Conservation (phyloP, 495 filamentous ascomycete genomes). For the Daldinia grandis region DNA sequence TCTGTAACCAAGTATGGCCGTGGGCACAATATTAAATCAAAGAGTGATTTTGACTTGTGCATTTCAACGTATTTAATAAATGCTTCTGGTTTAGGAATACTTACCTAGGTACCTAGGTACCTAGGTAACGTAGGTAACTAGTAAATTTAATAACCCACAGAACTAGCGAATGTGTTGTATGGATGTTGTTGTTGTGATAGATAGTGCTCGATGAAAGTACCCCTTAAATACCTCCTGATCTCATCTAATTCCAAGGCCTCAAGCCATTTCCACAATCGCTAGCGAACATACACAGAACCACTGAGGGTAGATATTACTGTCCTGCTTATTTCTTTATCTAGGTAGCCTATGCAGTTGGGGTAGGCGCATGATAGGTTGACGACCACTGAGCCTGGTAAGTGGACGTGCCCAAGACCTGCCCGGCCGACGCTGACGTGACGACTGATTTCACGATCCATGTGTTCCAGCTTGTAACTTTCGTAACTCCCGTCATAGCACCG, state of each 20-base stretch:
- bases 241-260: too few species aligned
- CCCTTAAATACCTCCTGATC: too few species aligned
- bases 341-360: neutral
- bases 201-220: too few species aligned
- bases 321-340: too few species aligned
- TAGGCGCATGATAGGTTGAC: neutral
- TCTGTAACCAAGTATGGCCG: neutral
- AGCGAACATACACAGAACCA: neutral
- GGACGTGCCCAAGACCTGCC: neutral
- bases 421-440: neutral
- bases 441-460: conserved; percentile 48
- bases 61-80: neutral
- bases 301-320: neutral
- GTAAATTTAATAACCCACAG: neutral
- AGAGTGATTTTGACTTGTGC: neutral
- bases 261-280: too few species aligned
- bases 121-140: neutral
- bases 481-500: conserved; percentile 38
- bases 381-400: neutral
- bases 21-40: neutral
- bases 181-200: too few species aligned
- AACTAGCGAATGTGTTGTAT: neutral
- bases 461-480: conserved; percentile 42
- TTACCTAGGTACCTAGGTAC: too few species aligned
- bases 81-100: neutral